A percentile compares a stretch with the other conserved stretches of the same genome.
These are phyloP conservation scores for Saccharomyces hybrid DNA, from an alignment of 1,139 yeast species.

Conservation along the genomic window DNA sequence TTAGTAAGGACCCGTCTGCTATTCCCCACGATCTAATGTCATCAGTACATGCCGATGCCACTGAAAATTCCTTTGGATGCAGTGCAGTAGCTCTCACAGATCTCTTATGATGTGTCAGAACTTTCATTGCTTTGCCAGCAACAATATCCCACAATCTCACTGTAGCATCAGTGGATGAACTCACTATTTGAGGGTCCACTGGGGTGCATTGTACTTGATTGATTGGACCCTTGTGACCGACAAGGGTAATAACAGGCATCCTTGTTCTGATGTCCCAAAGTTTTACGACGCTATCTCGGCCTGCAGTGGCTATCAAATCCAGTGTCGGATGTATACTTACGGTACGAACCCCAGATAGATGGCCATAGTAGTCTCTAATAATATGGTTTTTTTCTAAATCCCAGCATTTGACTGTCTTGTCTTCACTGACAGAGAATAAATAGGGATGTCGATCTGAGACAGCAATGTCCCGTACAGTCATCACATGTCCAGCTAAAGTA, in stretches of 20 bases:
- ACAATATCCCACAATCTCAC: slow-evolving; percentile 79
- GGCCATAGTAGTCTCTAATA: slow-evolving; percentile 88
- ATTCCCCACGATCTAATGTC: slow-evolving; percentile 76
- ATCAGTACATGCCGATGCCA: slow-evolving; percentile 77
- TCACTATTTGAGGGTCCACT: slow-evolving; percentile 77
- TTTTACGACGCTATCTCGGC: slow-evolving; percentile 78
- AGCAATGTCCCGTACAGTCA: slow-evolving; percentile 76
- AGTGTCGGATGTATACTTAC: slow-evolving; percentile 80
- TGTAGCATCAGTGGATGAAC: slow-evolving; percentile 81
- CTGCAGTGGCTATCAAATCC: slow-evolving; percentile 82
- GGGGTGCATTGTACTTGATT: slow-evolving; percentile 60
- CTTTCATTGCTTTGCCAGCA: slow-evolving; percentile 52
- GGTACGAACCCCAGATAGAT: slow-evolving; percentile 81
- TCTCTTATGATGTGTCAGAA: slow-evolving; percentile 77
- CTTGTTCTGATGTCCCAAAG: slow-evolving; percentile 93
- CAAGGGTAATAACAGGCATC: slow-evolving; percentile 62
- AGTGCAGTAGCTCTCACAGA: slow-evolving; percentile 66
- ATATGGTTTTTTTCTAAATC: slow-evolving; percentile 82
- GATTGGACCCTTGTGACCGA: slow-evolving; percentile 77
- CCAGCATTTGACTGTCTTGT: slow-evolving; percentile 91
- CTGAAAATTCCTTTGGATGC: slow-evolving; percentile 67
- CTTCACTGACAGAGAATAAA: slow-evolving; percentile 88
- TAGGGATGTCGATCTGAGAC: slow-evolving; percentile 77
- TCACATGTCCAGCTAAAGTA: slow-evolving; percentile 82
- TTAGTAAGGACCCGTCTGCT: slow-evolving; percentile 69